Evolutionary conservation across 768 basidiomycete genomes (phyloP).

Genomic region (Dendrothele bispora): DNA sequence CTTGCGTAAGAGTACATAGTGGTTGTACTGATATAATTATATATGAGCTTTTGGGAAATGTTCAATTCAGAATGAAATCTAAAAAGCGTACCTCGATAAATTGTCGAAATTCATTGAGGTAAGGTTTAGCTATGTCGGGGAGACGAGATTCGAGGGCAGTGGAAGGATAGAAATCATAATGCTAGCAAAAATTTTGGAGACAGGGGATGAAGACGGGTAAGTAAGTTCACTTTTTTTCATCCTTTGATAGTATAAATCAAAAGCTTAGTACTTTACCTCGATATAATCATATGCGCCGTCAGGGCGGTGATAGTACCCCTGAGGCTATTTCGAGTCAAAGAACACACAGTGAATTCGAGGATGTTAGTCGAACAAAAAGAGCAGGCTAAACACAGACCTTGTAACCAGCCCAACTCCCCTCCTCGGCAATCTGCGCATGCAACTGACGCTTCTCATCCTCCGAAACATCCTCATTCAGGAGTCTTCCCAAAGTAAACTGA

Average conservation of each 20-base stretch:
- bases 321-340: constrained; percentile 8
- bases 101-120: constrained; percentile 10
- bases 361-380: too few relatives aligned
- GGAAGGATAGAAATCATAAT: constrained; percentile 13
- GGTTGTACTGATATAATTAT: constrained; percentile 9
- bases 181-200: constrained; percentile 6
- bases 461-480: constrained; percentile 10
- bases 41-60: not conserved
- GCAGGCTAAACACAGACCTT: constrained; percentile 8
- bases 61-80: too few relatives aligned
- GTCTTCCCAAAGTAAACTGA: constrained; percentile 13
- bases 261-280: constrained; percentile 10
- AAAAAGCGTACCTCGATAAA: constrained; percentile 13
- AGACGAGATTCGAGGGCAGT: constrained; percentile 9
- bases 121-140: constrained; percentile 10
- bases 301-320: constrained; percentile 12
- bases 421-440: constrained; percentile 11
- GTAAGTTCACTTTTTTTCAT: not conserved
- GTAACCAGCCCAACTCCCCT: constrained; percentile 16
- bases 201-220: not conserved
- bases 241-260: too few relatives aligned
- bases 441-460: constrained; percentile 11
- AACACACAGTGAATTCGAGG: not conserved
- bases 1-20: constrained; percentile 14
- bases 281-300: constrained; percentile 14